Percentiles rank a stretch among this genome's conserved stretches.
These are phyloP conservation scores for Discostella stelligera DNA, from an alignment of 352 stramenopile genomes.

Conservation along the genomic window DNA sequence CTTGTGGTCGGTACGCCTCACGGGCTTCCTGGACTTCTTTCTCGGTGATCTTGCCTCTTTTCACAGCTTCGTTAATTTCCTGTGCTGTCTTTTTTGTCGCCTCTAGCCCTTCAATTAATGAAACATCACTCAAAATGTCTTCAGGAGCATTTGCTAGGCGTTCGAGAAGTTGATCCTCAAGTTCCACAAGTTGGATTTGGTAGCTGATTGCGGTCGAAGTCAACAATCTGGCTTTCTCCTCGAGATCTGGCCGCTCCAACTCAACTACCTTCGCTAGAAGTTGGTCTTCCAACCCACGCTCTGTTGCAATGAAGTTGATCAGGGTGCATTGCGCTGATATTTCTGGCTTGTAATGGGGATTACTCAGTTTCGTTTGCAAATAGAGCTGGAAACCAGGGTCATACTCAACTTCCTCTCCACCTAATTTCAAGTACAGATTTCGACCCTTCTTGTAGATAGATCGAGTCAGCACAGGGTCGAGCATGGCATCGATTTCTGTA, in stretches of 20 bases:
- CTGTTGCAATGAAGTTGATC: slow-evolving; percentile 98
- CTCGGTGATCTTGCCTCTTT: slow-evolving; percentile 92
- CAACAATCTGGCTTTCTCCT: slow-evolving; percentile 92
- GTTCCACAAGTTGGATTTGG: slow-evolving; percentile 94
- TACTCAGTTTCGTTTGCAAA: slow-evolving; percentile 95
- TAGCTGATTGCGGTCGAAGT: slow-evolving; percentile 86
- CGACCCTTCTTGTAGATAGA: slow-evolving; percentile 95
- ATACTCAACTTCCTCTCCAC: slow-evolving; percentile 95
- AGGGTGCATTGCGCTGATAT: slow-evolving; percentile 93
- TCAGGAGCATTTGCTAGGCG: slow-evolving; percentile 93
- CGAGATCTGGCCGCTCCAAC: slow-evolving; percentile 91
- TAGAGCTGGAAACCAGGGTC: slow-evolving; percentile 95
- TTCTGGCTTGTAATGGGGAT: slow-evolving; percentile 97
- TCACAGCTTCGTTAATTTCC: slow-evolving; percentile 93
- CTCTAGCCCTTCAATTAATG: slow-evolving; percentile 94
- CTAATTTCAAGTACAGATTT: slow-evolving; percentile 91
- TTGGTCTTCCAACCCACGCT: slow-evolving; percentile 94
- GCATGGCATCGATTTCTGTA: slow-evolving; percentile 94
- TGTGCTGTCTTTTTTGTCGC: slow-evolving; percentile 94
- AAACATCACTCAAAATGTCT: slow-evolving; percentile 94
- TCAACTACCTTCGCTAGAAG: slow-evolving; percentile 94
- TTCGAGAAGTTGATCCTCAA: slow-evolving; percentile 95
- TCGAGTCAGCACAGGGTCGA: slow-evolving; percentile 93
- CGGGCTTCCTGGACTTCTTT: slow-evolving; percentile 92
- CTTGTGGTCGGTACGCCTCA: slow-evolving; percentile 91